A percentile compares a stretch with the other conserved stretches of the same genome.
Conservation (phyloP, 2,329 filamentous ascomycete species). For the Lachnellula cervina region DNA sequence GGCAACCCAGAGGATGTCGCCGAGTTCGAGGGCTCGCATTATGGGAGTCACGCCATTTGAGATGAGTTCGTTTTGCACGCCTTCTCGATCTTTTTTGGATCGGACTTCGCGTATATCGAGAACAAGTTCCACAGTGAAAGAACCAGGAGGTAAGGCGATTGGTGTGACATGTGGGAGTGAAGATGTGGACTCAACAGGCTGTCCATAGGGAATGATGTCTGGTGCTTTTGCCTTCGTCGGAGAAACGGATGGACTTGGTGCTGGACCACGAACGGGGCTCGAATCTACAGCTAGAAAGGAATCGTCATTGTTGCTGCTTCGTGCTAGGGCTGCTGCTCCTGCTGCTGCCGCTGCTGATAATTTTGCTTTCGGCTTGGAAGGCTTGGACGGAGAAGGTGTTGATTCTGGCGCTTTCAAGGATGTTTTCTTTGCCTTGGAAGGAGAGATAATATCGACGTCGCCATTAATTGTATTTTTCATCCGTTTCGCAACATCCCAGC, state of each 20-base stretch:
- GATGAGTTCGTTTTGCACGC: slow-evolving; percentile 66
- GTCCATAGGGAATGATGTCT: slow-evolving; percentile 26
- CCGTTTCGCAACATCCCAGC: slow-evolving; percentile 66
- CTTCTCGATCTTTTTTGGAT: slow-evolving; percentile 68
- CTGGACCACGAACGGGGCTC: slow-evolving; percentile 3
- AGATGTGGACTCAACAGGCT: slow-evolving; percentile 14
- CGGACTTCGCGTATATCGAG: slow-evolving; percentile 73
- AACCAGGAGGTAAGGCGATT: slow-evolving; percentile 56
- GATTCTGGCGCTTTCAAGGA: neutral
- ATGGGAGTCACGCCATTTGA: slow-evolving; percentile 62
- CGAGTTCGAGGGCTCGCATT: slow-evolving; percentile 65
- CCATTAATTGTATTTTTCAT: slow-evolving; percentile 44
- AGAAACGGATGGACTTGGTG: neutral
- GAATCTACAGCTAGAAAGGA: slow-evolving; percentile 7
- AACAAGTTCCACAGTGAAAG: slow-evolving; percentile 68
- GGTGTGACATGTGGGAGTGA: slow-evolving; percentile 44
- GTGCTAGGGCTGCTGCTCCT: neutral
- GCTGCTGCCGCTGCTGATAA: no score
- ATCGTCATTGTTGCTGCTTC: neutral
- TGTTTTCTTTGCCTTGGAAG: neutral
- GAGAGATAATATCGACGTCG: neutral
- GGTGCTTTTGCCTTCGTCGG: neutral
- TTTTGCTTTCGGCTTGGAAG: no score
- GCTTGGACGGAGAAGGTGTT: no score
- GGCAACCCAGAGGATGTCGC: slow-evolving; percentile 76